Evolutionary conservation across 495 filamentous ascomycete species (phyloP).

Genomic region (Xylaria palmicola): DNA sequence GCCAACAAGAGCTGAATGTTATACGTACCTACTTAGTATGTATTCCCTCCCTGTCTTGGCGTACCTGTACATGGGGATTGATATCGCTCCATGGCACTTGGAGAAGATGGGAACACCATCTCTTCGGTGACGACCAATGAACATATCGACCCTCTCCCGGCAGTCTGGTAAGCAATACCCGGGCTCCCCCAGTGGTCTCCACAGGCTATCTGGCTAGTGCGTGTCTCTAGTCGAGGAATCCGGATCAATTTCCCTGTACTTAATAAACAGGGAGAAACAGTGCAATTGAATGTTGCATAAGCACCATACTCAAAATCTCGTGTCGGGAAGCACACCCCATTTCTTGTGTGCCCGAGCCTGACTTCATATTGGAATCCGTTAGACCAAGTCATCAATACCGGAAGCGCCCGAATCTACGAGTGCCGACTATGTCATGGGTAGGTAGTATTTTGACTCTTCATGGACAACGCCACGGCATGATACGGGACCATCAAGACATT

Average conservation of each 20-base stretch:
- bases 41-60: neutral
- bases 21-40: neutral
- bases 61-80: constrained; percentile 5
- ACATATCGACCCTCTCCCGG: neutral
- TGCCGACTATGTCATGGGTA: too few relatives aligned
- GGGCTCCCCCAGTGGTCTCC: constrained; percentile 1
- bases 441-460: too few relatives aligned
- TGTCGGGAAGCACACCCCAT: neutral
- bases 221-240: neutral
- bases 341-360: neutral
- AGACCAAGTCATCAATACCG: neutral
- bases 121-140: constrained; percentile 6
- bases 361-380: neutral
- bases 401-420: too few relatives aligned
- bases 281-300: constrained; percentile 4
- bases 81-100: neutral
- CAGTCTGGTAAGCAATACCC: neutral
- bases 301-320: neutral
- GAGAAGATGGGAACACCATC: constrained; percentile 5
- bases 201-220: neutral
- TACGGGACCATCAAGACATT: too few relatives aligned
- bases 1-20: neutral
- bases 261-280: neutral
- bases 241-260: constrained; percentile 2
- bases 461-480: too few relatives aligned